Base-by-base conservation (phyloP, 306 rosid genomes). In the Benincasa hispida region DNA sequence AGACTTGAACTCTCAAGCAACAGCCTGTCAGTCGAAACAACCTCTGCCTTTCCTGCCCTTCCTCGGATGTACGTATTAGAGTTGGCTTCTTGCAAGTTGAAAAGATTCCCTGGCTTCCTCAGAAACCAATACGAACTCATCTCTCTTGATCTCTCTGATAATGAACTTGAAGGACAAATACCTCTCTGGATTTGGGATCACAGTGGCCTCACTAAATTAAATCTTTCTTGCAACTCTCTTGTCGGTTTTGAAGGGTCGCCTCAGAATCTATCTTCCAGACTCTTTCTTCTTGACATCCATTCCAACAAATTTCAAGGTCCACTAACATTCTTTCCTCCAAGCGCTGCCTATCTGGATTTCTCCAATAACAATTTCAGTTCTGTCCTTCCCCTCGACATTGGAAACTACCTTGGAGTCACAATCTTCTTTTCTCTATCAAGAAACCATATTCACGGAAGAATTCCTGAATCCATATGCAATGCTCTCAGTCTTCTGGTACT, bases 151-250 rank as follows among this genome's bases (percentile, higher is more conserved):
- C 92, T 89, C 42, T 86, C 93, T 0, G 0, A 18, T 3, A 91
- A 91, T 62, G 60, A 30, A 8, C 86, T 91, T 63, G 1, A 0
- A 18, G 92, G 86, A 5, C 28, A 66, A 17, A 45, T 89, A 30
- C 93, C 97, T 28, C 47, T 5, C 6, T 87, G 92, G 94, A 75
- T 87, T 37, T 87, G 88, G 92, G 22, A 18, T 22, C 28, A 82
- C n/a, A 28, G 27, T 6, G 3, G 0, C 3, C 42, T 63, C 9
- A 0, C 0, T 19, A 0, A n/a, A 0, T 24, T 78, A 42, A 34
- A 82, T 78, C 65, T 82, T 8, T 82, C 77, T 51, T 15, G 6
- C 11, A 82, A 78, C 11, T 22, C 50, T 32, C 41, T 82, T 2
- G 25, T 0, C 0, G 41, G 35, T 34, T 25, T 73, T 0, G 74